phyloP scores from a whole-genome alignment of 805 yeast genomes.

The Clavispora asparagi region DNA sequence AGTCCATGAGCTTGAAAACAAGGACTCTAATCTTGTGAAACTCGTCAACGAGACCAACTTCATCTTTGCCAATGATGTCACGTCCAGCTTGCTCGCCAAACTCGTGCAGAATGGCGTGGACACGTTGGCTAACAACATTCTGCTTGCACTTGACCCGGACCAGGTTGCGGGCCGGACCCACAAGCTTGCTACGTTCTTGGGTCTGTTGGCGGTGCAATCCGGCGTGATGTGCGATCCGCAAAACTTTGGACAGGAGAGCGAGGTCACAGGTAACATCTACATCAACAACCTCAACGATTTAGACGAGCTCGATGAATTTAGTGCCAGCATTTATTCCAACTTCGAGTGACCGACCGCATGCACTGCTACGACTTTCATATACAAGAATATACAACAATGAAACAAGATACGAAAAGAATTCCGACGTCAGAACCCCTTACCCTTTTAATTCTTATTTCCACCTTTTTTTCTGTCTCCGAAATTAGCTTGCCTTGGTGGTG shows the following conservation, averaged over 20 bases:
- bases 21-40: conserved; percentile 32
- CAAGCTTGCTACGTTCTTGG: conserved; percentile 62
- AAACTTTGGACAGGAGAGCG: conserved; percentile 19
- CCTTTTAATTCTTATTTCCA: too few relatives aligned
- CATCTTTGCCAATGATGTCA: conserved; percentile 31
- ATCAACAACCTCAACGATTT: conserved; percentile 32
- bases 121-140: conserved; percentile 32
- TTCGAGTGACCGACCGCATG: conserved; percentile 34
- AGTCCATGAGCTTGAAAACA: conserved; percentile 30
- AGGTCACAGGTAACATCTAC: conserved; percentile 35
- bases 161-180: conserved; percentile 12
- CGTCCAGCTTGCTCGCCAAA: conserved; percentile 25
- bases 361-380: neutral
- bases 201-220: conserved; percentile 63
- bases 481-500: too few relatives aligned
- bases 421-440: too few relatives aligned
- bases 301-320: conserved; percentile 74
- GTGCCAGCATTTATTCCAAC: conserved; percentile 87
- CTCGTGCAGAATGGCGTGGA: conserved; percentile 30
- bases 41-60: conserved; percentile 43
- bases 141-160: conserved; percentile 20
- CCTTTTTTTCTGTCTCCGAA: too few relatives aligned
- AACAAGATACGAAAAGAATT: too few relatives aligned
- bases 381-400: neutral
- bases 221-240: conserved; percentile 45